Evolutionary conservation across 306 rosid species (phyloP), one percentile per base, ranked within the genome.

Genomic region (Benincasa hispida): DNA sequence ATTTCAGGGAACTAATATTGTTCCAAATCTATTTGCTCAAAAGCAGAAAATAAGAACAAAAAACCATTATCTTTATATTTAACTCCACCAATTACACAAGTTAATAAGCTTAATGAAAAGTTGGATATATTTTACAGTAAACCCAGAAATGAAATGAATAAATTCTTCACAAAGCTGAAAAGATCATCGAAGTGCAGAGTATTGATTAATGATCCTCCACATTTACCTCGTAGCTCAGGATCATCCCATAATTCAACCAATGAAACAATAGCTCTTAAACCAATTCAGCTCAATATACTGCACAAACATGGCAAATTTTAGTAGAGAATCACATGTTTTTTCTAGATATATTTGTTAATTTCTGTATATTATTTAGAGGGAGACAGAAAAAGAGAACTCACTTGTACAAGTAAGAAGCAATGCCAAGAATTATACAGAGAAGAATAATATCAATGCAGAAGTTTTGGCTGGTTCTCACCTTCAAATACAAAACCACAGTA

Each of bases 381-480:
- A 68, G 37, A 69, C 17, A 14, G 15, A 5, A 15, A 50, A 50
- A 50, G 47, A 21, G 63, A 25, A 77, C 85, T 86, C 86, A 92
- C 99, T 92, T 90, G 88, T 89, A 90, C 76, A 94, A 57, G 84
- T 88, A 89, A 42, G 81, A 27, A 82, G 70, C 69, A 17, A 94
- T 88, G 79, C 97, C 97, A 39, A 92, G 87, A 86, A 94, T 85
- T 86, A 94, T 54, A 70, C 92, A 92, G 55, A 92, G 69, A 79
- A 94, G 90, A 83, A 83, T 58, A 57, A 92, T 90, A 89, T 94
- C 96, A 6, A 94, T 89, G 88, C 88, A 86, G 86, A 94, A 92
- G 84, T 94, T 94, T 87, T 83, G 84, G 82, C 88, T 87, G n/a
- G 96, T 88, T 82, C 97, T 90, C 89, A 94, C 56, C 97, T 94